A percentile compares a stretch with the other conserved stretches of the same genome.
phyloP scores from a whole-genome alignment of 257 asterid genomes.

The Haberlea rhodopensis region DNA sequence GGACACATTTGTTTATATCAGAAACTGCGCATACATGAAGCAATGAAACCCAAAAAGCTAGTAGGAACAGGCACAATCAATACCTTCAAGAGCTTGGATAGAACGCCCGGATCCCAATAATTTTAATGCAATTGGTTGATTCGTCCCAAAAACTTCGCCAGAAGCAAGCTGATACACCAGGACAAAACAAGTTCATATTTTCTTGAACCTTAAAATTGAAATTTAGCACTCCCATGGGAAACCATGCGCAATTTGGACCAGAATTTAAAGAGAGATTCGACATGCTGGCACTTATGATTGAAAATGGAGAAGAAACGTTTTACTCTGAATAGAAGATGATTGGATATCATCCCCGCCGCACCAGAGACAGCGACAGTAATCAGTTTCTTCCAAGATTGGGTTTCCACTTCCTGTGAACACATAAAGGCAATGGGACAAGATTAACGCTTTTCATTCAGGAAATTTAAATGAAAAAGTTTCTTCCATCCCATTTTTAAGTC shows the following conservation, averaged over 20 bases:
- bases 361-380: conserved; percentile 85
- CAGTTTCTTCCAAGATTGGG: conserved; percentile 86
- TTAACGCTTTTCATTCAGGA: background rate
- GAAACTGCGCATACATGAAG: background rate
- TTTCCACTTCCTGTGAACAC: conserved; percentile 80
- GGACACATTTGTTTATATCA: background rate
- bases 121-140: conserved; percentile 87
- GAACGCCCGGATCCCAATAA: conserved; percentile 92
- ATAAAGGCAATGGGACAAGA: conserved; percentile 21
- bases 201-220: background rate
- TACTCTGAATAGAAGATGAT: conserved; percentile 95
- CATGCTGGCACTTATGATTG: background rate
- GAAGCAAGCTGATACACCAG: conserved; percentile 35
- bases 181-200: conserved; percentile 16
- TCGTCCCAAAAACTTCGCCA: conserved; percentile 88
- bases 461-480: conserved; percentile 26
- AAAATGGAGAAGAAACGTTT: conserved; percentile 9
- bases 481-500: conserved; percentile 24
- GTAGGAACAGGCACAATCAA: background rate
- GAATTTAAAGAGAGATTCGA: conserved; percentile 40
- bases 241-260: conserved; percentile 83
- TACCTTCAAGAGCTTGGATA: conserved; percentile 95
- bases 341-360: conserved; percentile 98
- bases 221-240: background rate
- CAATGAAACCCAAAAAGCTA: background rate